Percentiles rank a stretch among this genome's conserved stretches.
These are phyloP conservation scores for Fusarium foetens DNA, from an alignment of 2,329 filamentous ascomycete species.

Conservation along the genomic window DNA sequence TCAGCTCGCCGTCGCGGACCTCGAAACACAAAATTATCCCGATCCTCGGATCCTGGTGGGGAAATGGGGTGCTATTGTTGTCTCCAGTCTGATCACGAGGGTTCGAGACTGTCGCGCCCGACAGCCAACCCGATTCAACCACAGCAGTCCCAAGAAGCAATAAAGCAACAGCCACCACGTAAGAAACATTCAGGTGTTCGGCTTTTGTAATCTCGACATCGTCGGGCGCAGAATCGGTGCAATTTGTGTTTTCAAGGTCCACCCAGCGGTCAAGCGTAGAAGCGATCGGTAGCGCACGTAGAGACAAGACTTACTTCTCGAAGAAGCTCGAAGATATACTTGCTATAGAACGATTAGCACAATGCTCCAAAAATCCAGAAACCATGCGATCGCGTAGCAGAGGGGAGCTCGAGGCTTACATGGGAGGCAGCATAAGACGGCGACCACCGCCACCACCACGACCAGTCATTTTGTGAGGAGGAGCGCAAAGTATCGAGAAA, in stretches of 20 bases:
- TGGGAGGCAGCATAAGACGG: conserved; percentile 69
- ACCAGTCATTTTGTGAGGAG: conserved; percentile 60
- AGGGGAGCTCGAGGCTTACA: conserved; percentile 49
- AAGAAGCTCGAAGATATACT: conserved; percentile 77
- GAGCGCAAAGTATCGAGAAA: conserved; percentile 10
- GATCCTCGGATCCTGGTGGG: background rate
- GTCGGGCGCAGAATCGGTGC: background rate
- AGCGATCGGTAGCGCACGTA: background rate
- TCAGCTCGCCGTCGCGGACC: background rate
- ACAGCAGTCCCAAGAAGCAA: background rate
- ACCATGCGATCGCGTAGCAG: conserved; percentile 29
- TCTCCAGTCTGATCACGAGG: background rate
- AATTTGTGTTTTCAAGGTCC: conserved; percentile 28
- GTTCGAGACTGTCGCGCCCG: background rate
- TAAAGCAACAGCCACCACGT: background rate
- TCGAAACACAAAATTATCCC: background rate
- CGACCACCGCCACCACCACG: conserved; percentile 69
- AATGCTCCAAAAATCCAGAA: background rate
- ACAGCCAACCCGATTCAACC: background rate
- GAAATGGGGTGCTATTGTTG: background rate
- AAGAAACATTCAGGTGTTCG: background rate
- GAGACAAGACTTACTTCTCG: conserved; percentile 59
- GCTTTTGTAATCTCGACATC: background rate
- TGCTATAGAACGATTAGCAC: conserved; percentile 49
- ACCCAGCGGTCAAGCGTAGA: conserved; percentile 22